Conservation (phyloP, 352 stramenopile genomes). For the Globisporangium cystogenes region DNA sequence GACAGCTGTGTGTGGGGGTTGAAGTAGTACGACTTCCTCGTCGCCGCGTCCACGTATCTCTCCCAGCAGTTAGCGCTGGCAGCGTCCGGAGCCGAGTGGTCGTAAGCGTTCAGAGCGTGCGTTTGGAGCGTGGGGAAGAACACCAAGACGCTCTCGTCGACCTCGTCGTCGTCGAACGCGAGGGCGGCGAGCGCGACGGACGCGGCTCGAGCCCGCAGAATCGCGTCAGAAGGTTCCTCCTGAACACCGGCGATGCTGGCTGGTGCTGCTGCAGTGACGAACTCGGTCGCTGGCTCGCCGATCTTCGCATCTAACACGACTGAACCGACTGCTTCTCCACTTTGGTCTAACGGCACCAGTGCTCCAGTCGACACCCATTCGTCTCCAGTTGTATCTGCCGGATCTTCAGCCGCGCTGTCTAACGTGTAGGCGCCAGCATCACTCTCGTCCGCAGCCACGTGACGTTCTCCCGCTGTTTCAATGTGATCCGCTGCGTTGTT, state of each 20-base stretch:
- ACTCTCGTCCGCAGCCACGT: neutral
- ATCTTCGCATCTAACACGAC: neutral
- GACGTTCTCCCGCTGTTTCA: neutral
- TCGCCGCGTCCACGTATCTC: slow-evolving; percentile 39
- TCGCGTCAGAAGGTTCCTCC: neutral
- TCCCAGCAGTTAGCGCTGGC: slow-evolving; percentile 25
- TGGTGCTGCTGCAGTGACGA: neutral
- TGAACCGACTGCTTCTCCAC: neutral
- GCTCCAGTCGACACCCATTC: neutral
- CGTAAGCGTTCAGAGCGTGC: neutral
- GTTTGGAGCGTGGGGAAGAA: neutral
- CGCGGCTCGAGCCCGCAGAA: neutral
- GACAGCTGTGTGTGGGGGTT: slow-evolving; percentile 30
- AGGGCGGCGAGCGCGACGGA: slow-evolving; percentile 14
- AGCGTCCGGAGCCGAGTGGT: neutral
- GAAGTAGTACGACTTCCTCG: slow-evolving; percentile 54
- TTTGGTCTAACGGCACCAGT: neutral
- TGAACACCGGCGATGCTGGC: too few species aligned
- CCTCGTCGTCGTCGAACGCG: slow-evolving; percentile 10
- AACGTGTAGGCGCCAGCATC: neutral
- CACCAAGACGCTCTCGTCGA: neutral
- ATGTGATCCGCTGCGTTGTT: neutral
- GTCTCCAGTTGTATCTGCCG: neutral
- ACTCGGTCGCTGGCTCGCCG: neutral
- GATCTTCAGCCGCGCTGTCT: neutral